Evolutionary conservation across 1,139 yeast species (phyloP), one percentile per base, ranked within the genome.

Genomic region (Martiniozyma asiatica): DNA sequence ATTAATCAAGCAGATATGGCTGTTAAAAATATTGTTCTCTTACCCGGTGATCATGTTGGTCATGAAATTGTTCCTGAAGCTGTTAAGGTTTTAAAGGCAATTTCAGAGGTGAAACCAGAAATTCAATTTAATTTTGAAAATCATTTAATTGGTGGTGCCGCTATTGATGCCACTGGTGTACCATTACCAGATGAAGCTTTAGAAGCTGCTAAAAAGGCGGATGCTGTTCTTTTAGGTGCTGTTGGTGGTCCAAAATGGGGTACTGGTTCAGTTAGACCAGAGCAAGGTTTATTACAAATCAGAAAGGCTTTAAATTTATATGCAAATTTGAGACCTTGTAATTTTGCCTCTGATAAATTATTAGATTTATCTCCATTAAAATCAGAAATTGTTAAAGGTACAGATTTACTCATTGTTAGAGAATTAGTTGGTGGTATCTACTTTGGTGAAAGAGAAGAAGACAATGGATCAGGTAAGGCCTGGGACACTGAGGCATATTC

Each of bases 221-320:
- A 89, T 53, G 98, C 98, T 22, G 94, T 89, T 13, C 63, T 89
- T 40, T 66, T 89, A 36, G 98, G 98, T 41, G 96, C 98, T 5
- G 98, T 89, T 17, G 98, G 98, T 41, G 98, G 98, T 18, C 98
- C 98, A 37, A 89, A 89, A 59, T 89, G 98, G 98, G 92, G 93
- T 21, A 81, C 96, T 22, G 96, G 89, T 19, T 50, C 68, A 11
- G 96, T 89, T 30, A 76, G 98, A 61, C 98, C 98, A 30, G 98
- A 89, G 58, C 97, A 84, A 59, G 98, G 98, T 37, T 68, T 89
- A 46, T 68, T 89, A 43, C 71, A 85, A 61, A 87, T 89, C 55
- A 73, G 98, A 59, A 89, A 89, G 58, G 98, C 84, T 55, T 71
- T 89, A 55, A 82, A 80, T 56, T 64, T 89, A 44, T 89, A 89